Evolutionary conservation across 495 filamentous ascomycete species (phyloP), one percentile per base, ranked within the genome.

Genomic region (Schizothecium vesticola): DNA sequence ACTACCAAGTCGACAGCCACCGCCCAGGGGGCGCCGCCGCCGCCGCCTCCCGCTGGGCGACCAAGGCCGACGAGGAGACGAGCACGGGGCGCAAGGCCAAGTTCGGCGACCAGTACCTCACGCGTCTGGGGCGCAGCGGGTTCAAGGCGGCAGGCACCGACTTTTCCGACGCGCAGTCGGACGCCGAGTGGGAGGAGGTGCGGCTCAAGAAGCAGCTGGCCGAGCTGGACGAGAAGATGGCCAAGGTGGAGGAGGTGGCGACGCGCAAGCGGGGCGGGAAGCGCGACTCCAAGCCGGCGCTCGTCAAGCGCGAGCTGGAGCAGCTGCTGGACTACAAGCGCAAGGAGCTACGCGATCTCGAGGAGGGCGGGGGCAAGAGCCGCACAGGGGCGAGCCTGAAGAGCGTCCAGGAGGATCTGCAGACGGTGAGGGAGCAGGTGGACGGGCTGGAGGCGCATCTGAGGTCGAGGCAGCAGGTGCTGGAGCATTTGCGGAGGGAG

Each of bases 21-120:
- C 43, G 43, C 43, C 43, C 43, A 5, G 23, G 82, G 82, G 2
- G 78, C 84, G 10, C 28, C 8, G 43, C 63, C 8, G 43, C 63
- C 62, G 25, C 65, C 9, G 57, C 65, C 1, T 80, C 87, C 65
- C 85, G 86, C 72, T 94, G 90, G 88, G 90, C 88, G 12, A 82
- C 86, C 19, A 85, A 86, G 65, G 83, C 83, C 57, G 90, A 92
- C 72, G 90, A 92, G 29, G 85, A 88, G 69, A 97, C 93, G 3
- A 75, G 80, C 5, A 92, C 90, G n/a, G 92, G 92, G 55, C 87
- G 90, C 72, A 99, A 98, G 79, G 89, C 93, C 70, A 96, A 94
- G 77, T 99, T 99, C 78, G 95, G 95, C 63, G 94, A 98, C 78
- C 92, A 95, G 56, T 99, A 99, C 80, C 88, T 99, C 59, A 91